Evolutionary conservation across 495 filamentous ascomycete genomes (phyloP), one percentile per base, ranked within the genome.

Genomic region (Neurospora sp.): DNA sequence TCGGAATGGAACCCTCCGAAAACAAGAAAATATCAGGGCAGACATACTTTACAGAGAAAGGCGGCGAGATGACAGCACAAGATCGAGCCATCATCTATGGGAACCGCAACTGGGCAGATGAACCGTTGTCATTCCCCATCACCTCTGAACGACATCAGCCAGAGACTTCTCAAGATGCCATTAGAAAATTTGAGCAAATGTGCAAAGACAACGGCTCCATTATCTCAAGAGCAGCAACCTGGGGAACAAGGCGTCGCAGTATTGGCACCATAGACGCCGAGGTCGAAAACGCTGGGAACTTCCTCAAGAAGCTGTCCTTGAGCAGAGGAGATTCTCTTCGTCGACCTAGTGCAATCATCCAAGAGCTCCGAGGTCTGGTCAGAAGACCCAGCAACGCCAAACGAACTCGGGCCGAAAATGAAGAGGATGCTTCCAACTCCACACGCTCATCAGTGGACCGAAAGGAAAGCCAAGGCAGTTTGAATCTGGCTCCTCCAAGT

Each of bases 151-250:
- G 69, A n/a, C 82, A 81, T 59, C 85, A 87, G 70, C 87, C 87
- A n/a, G 69, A 78, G 37, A 88, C 82, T 20, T 82, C 88, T 4
- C 83, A 87, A 39, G 85, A 81, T 23, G 87, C 87, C n/a, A 89
- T 89, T 0, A 82, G 78, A 27, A 79, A 75, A 42, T 88, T 85
- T 71, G 79, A 85, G 69, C 78, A 79, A 18, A 79, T 82, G 75
- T 84, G 83, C 73, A 79, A 82, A 48, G 87, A 88, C 71, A 85
- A 81, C 44, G 82, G 84, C 10, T 88, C 86, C 1, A 82, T 87
- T 16, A 80, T 87, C 27, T 94, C 92, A 5, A 85, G 90, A 59
- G 85, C 87, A 35, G 92, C 92, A 31, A 94, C 92, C 3, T 92
- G 91, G 90, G 91, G 91, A 12, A 92, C 90, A 2, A 85, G 89